Base-by-base conservation (phyloP, 176 grass and related monocot species). In the Musa itinerans region DNA sequence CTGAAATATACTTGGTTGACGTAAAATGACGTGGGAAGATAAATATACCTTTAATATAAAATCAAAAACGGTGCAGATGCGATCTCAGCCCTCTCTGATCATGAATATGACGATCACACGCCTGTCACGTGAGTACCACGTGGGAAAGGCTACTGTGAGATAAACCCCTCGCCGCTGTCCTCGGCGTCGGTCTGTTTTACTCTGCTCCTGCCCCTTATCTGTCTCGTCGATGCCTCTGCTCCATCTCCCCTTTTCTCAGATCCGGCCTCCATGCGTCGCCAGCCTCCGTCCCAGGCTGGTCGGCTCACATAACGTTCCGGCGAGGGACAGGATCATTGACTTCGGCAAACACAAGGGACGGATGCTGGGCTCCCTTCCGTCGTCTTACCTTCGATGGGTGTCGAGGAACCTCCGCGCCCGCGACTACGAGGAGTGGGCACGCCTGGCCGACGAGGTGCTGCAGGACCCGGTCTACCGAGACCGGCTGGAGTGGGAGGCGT, bases 401-500 rank as follows among this genome's bases (percentile, higher is more conserved):
- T 61, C 71, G 9, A 74, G 55, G 3, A 78, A 89, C 56, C 87
- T 92, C 19, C 79, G 88, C 79, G 85, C 81, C 65, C 53, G 90
- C 52, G 87, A 92, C 74, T 85, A 78, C 57, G 10, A 27, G 26
- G 3, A 14, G 11, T 92, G 82, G 87, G 84, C 82, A 10, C 1
- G 9, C 53, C 79, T 92, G 65, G 84, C 86, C 11, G 64, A 83
- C 26, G 77, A 80, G 52, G 80, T 92, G 13, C 90, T 92, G 1
- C 63, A 0, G 17, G 87, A 89, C 70, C 84, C 80, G 3, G 50
- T 89, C 17, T 89, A 92, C 82, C 22, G 61, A 9, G 84, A 89
- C 70, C 84, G 82, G 82, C 21, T 83, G 5, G 84, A 92, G 87
- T 89, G 84, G 90, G 90, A 92, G 74, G 79, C 86, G 65, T 82